Base-by-base conservation (phyloP, 1,284 basidiomycete genomes). In the Heliocybe sulcata region DNA sequence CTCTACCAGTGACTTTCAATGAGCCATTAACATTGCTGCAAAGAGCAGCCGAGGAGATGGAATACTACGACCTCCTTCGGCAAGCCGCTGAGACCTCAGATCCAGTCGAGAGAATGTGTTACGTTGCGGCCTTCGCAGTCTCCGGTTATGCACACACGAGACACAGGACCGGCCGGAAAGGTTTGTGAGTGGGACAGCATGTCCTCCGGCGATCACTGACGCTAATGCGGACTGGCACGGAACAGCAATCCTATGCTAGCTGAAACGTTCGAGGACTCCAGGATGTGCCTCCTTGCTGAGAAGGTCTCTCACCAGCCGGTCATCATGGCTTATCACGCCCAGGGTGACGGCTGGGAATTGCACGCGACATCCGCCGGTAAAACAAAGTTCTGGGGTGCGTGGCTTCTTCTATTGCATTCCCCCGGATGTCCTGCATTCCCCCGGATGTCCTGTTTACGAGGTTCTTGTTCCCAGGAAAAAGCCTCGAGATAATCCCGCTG, bases 301-400 rank as follows among this genome's bases (percentile, higher is more conserved):
- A 95, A 95, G 73, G 92, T 94, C 54, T 82, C 81, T 49, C 93
- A 95, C 67, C 85, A 92, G 61, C 93, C 93, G 9, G 76, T 90
- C 48, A 75, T 92, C 62, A 82, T 94, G 64, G 92, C 91, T 6
- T 92, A 88, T 69, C 87, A 92, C 64, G 90, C 90, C 2, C 82
- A 92, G 64, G 90, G 91, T 12, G 69, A 79, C 42, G 78, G 81
- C 12, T 94, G 92, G 89, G 81, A 86, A 65, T 68, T 90, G 27
- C 78, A 76, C 61, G 87, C 79, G 38, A 90, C 85, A 1, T 86
- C 83, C 31, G 79, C 81, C 60, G 91, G 87, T 23, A 90, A 83
- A 68, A 92, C 90, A 56, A 94, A 92, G 69, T 93, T 94, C 69
- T 93, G 91, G 88, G 92, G 92, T 89, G 67, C 53, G 66, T 64